phyloP scores from a whole-genome alignment of 1,139 yeast genomes.

The Pichia sp. region DNA sequence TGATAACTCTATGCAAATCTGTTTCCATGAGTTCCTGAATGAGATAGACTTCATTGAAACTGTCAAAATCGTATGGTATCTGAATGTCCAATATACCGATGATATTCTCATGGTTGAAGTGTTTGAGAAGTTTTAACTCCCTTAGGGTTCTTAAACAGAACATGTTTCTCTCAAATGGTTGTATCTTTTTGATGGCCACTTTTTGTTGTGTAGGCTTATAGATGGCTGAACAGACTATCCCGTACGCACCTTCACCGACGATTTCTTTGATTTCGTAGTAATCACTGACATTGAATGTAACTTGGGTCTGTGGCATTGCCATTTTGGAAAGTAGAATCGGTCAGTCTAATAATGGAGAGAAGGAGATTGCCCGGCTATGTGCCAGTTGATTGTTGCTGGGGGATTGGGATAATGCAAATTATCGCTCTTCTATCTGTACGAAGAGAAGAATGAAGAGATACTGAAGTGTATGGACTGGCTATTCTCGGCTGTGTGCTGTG shows the following conservation, averaged over 20 bases:
- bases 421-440: no score
- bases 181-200: conserved; percentile 92
- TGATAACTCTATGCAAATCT: conserved; percentile 54
- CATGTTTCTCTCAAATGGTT: conserved; percentile 89
- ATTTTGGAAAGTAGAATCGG: background rate
- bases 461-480: no score
- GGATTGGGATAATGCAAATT: background rate
- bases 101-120: conserved; percentile 88
- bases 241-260: conserved; percentile 97
- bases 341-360: background rate
- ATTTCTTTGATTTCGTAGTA: conserved; percentile 80
- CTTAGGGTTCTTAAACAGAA: conserved; percentile 85
- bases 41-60: conserved; percentile 60
- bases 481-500: no score
- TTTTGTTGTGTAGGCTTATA: conserved; percentile 83
- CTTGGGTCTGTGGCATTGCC: conserved; percentile 21
- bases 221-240: conserved; percentile 88
- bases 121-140: conserved; percentile 80
- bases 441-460: no score
- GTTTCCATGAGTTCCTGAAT: conserved; percentile 70
- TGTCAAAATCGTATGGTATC: conserved; percentile 68
- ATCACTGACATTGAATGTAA: conserved; percentile 75
- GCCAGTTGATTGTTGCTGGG: conserved; percentile 1
- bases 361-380: background rate
- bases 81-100: conserved; percentile 87